These are phyloP conservation scores for Metschnikowia reukaufii DNA, from an alignment of 805 yeast species.

Conservation along the genomic window DNA sequence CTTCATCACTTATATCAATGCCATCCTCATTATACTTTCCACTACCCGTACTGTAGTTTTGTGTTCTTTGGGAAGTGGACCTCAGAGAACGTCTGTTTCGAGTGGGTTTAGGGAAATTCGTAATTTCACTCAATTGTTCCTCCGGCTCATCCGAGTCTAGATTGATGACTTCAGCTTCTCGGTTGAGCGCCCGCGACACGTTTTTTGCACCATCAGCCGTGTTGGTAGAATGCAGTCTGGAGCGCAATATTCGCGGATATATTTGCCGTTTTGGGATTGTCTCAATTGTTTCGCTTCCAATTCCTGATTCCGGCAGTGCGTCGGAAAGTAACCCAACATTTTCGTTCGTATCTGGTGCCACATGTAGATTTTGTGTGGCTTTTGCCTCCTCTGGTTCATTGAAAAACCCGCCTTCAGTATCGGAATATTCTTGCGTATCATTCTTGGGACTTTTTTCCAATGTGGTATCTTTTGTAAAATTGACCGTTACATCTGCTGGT, in stretches of 20 bases:
- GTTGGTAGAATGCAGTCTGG: not conserved
- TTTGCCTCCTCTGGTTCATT: not conserved
- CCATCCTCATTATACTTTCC: not conserved
- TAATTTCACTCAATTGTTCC: no score
- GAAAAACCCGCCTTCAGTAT: constrained; percentile 1
- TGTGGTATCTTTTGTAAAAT: not conserved
- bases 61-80: not conserved
- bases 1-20: constrained; percentile 14
- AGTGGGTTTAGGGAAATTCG: not conserved
- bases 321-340: no score
- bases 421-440: constrained; percentile 2
- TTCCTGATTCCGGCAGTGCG: not conserved
- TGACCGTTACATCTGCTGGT: not conserved
- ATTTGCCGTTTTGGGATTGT: constrained; percentile 1
- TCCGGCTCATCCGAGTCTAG: constrained; percentile 1
- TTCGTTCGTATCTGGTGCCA: no score
- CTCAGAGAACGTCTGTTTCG: not conserved
- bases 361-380: not conserved
- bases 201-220: not conserved
- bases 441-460: not conserved
- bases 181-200: not conserved
- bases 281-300: not conserved
- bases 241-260: constrained; percentile 3
- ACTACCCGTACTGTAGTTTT: not conserved
- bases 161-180: not conserved